Evolutionary conservation across 78 protist genomes (phyloP), one percentile per base, ranked within the genome.

Genomic region (Trichosphaerium sp.): DNA sequence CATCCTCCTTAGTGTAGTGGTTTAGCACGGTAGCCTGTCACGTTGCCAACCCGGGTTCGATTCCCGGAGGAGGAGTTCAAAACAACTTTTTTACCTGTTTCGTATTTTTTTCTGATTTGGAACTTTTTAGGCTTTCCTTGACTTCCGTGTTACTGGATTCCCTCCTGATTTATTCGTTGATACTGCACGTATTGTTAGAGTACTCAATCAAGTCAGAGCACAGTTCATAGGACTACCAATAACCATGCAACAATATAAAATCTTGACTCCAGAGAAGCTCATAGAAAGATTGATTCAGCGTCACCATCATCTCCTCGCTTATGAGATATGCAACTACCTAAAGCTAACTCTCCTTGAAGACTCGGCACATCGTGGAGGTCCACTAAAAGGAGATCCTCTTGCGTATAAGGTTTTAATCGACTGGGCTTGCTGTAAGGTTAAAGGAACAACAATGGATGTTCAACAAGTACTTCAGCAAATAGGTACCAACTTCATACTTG

Each of bases 191-290:
- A 47, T 47, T 21, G 21, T 47, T 21, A 47, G 21, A 21, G 60
- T 60, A n/a, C 57, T 66, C 52, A 83, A 83, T 83, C 69, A 71
- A 11, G 65, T 78, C 11, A n/a, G 21, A 47, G 32, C 21, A 21
- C 21, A n/a, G 32, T n/a, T 47, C 74, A 64, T 89, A 32, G 96
- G 96, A 47, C 77, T 92, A 21, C 93, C 93, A 14, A 25, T 92
- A 14, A 82, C 94, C 26, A 26, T 44, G 8, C 62, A 47, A 18
- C 93, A 91, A 66, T 84, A 52, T 25, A 14, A 54, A 47, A 25
- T 28, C 6, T 57, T 92, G 34, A 73, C 86, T 8, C 75, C 67
- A 2, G 80, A 86, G 1, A 74, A n/a, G 0, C 37, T 92, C 11
- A 58, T 91, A 26, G 64, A 47, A 32, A 63, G 94, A 29, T 60